These are phyloP conservation scores for Phlebiopsis flavidoalba DNA, from an alignment of 768 basidiomycete genomes.

Conservation along the genomic window DNA sequence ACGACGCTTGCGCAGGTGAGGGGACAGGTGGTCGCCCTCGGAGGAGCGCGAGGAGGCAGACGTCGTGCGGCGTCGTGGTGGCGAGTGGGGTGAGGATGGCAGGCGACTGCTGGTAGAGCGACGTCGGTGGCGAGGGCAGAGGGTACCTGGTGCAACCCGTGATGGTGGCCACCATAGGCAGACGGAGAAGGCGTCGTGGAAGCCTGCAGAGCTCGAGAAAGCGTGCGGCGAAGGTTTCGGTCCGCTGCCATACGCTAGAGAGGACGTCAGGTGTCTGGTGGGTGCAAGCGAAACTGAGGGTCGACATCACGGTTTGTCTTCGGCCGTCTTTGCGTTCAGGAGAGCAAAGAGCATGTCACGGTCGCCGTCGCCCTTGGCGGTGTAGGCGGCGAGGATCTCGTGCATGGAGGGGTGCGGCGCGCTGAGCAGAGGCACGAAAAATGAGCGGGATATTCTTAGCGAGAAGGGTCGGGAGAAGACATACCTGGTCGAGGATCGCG, in stretches of 20 bases:
- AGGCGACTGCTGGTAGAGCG: conserved; percentile 24
- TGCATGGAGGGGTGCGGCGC: conserved; percentile 77
- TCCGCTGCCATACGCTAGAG: conserved; percentile 65
- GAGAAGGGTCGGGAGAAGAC: background rate
- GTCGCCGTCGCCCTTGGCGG: conserved; percentile 84
- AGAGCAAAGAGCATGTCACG: conserved; percentile 87
- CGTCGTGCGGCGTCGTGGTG: conserved; percentile 20
- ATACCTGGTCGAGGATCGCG: conserved; percentile 44
- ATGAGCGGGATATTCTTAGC: conserved; percentile 1
- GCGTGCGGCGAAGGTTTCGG: conserved; percentile 62
- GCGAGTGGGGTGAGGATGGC: conserved; percentile 30
- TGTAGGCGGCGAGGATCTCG: conserved; percentile 85
- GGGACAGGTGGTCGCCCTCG: conserved; percentile 1
- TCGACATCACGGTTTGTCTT: conserved; percentile 74
- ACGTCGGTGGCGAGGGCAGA: conserved; percentile 22
- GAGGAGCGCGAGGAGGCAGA: conserved; percentile 28
- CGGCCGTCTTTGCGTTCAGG: conserved; percentile 87
- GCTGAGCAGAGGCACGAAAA: conserved; percentile 30
- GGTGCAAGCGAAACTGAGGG: background rate
- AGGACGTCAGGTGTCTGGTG: conserved; percentile 11
- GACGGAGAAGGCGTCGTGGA: conserved; percentile 14
- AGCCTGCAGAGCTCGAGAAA: conserved; percentile 55
- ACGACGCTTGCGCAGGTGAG: conserved; percentile 45
- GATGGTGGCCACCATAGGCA: conserved; percentile 1
- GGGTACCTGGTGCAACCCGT: conserved; percentile 8